These are phyloP conservation scores for Tetrapisispora arboricola DNA, from an alignment of 805 yeast genomes.

Conservation along the genomic window DNA sequence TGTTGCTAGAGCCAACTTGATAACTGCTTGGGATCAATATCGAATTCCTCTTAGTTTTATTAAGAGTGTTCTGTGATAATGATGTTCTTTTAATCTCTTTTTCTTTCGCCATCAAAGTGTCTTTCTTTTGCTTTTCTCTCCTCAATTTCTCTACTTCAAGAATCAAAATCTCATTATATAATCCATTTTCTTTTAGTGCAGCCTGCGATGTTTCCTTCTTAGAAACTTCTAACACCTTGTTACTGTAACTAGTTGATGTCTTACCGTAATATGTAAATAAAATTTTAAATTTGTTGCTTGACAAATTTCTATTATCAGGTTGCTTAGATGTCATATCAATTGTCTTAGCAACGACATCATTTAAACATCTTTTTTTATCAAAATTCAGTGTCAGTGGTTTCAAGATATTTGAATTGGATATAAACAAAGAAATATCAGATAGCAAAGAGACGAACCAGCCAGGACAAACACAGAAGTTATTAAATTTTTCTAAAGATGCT, in stretches of 20 bases:
- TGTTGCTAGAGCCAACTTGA: neutral
- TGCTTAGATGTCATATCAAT: slow-evolving; percentile 31
- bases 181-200: slow-evolving; percentile 34
- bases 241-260: slow-evolving; percentile 6
- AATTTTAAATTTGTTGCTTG: neutral
- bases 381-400: slow-evolving; percentile 65
- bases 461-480: slow-evolving; percentile 65
- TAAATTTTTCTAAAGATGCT: slow-evolving; percentile 8
- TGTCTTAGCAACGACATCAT: slow-evolving; percentile 49
- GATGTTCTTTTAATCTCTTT: slow-evolving; percentile 27
- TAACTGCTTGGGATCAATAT: slow-evolving; percentile 7
- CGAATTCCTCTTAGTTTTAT: slow-evolving; percentile 15
- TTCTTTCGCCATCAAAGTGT: slow-evolving; percentile 30
- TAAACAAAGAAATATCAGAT: slow-evolving; percentile 61
- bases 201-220: slow-evolving; percentile 18
- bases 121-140: slow-evolving; percentile 42
- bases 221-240: slow-evolving; percentile 24
- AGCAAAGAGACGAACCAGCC: slow-evolving; percentile 86
- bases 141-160: slow-evolving; percentile 43
- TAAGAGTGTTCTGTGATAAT: slow-evolving; percentile 22
- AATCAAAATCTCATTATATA: slow-evolving; percentile 38
- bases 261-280: neutral
- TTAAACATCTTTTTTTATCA: slow-evolving; percentile 68
- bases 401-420: slow-evolving; percentile 67
- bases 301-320: neutral